Percentiles rank a stretch among this genome's conserved stretches.
These are phyloP conservation scores for Cyberlindnera mycetangii DNA, from an alignment of 805 yeast genomes.

Conservation along the genomic window DNA sequence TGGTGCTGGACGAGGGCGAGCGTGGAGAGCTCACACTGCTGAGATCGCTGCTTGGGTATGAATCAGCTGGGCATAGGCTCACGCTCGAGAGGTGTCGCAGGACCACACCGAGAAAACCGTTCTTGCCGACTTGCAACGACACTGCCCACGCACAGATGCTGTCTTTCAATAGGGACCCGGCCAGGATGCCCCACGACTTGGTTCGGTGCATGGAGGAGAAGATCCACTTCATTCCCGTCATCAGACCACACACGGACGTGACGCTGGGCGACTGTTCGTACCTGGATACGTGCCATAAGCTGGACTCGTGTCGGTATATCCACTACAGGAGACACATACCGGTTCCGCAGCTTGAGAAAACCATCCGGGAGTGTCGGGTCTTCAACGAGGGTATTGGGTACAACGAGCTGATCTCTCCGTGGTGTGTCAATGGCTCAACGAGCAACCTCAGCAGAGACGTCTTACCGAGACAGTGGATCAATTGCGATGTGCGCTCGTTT, in stretches of 20 bases:
- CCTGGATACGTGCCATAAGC: conserved; percentile 88
- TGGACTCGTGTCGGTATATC: conserved; percentile 72
- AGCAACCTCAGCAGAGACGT: conserved; percentile 32
- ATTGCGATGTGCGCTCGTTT: conserved; percentile 74
- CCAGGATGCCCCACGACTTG: conserved; percentile 31
- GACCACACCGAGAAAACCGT: conserved; percentile 40
- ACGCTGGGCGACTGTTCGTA: conserved; percentile 88
- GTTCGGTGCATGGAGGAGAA: conserved; percentile 21
- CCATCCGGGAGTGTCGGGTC: conserved; percentile 20
- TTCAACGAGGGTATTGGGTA: conserved; percentile 21
- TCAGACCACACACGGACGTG: conserved; percentile 62
- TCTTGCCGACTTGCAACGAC: conserved; percentile 49
- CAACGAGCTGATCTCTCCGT: conserved; percentile 30
- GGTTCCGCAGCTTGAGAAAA: conserved; percentile 26
- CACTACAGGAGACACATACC: conserved; percentile 59
- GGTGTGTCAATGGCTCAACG: conserved; percentile 34
- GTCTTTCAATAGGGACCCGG: conserved; percentile 28
- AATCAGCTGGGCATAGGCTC: conserved; percentile 39
- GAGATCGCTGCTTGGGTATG: conserved; percentile 26
- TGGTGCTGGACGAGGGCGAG: no score
- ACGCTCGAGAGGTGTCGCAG: conserved; percentile 38
- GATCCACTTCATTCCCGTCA: conserved; percentile 53
- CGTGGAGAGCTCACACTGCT: conserved; percentile 17
- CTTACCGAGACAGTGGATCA: conserved; percentile 78
- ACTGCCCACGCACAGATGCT: conserved; percentile 17